Conservation (phyloP, 106 monocot species). For the Dendrobium officinale region DNA sequence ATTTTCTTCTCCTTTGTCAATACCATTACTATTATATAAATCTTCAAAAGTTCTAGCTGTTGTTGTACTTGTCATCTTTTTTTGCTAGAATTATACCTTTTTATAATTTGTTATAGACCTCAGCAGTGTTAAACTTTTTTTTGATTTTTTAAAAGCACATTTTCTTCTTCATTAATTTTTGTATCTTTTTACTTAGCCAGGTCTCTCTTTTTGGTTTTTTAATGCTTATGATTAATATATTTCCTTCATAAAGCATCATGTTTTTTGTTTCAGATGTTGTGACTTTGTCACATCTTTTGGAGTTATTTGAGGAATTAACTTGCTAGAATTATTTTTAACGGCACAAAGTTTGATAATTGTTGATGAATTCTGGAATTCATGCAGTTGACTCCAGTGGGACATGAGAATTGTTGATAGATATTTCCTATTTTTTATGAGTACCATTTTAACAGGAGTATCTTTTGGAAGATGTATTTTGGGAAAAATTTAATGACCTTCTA, state of each 20-base stretch:
- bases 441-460: neutral
- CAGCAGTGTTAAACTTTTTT: too few species aligned
- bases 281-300: neutral
- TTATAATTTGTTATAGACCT: too few species aligned
- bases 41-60: too few species aligned
- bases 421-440: too few species aligned
- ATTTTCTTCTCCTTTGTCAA: too few species aligned
- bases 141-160: too few species aligned
- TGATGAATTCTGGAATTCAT: neutral
- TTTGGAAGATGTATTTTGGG: neutral
- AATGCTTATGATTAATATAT: neutral
- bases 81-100: too few species aligned
- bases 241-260: neutral
- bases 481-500: neutral
- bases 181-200: too few species aligned
- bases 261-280: neutral
- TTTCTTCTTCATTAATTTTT: too few species aligned
- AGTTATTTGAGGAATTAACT: neutral
- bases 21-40: too few species aligned
- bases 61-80: too few species aligned
- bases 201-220: neutral
- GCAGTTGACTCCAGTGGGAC: neutral
- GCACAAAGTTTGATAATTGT: neutral
- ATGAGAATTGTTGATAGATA: neutral
- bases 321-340: neutral